Evolutionary conservation across 2,329 filamentous ascomycete species (phyloP), one percentile per base, ranked within the genome.

Genomic region (Alternaria sp.): DNA sequence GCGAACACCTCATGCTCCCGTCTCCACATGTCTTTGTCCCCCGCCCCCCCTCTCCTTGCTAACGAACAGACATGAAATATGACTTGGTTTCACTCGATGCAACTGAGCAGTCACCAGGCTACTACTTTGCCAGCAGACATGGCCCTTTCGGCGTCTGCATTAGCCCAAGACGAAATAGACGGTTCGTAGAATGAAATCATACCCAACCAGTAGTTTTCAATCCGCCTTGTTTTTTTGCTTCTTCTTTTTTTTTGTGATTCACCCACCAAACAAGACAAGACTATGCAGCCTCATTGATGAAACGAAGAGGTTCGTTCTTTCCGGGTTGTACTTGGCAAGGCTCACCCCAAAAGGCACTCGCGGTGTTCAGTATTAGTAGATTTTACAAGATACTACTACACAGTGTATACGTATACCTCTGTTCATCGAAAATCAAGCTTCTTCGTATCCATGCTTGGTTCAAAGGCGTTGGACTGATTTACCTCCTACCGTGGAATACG

Each of bases 121-220:
- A 8, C 14, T 14, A 23, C 33, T 14, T 39, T 29, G 48, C 33
- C 48, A 39, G 48, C 33, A 50, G 11, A 50, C 33, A 39, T 29
- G 6, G 23, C 26, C 28, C 17, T 31, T 24, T 31, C 23, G 52
- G 17, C 17, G 17, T 17, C 21, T 21, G 58, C 59, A 61, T 51
- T 54, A 61, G 34, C 57, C 26, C 28, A 6, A 36, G 33, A 56
- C 49, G 31, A 24, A 39, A 50, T 28, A 17, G 49, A 41, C 17
- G 49, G 41, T 17, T 33, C 49, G 54, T 64, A 51, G 39, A 62
- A 62, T 29, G 45, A 63, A 67, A 46, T 29, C 34, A 36, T 50
- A 29, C 24, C 48, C 48, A 39, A 29, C 17, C 33, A 50, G 29
- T 33, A 36, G 2, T 39, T 23, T 50, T 50, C 48, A 17, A 23